A percentile compares a stretch with the other conserved stretches of the same genome.
Conservation (phyloP, 2,329 filamentous ascomycete genomes). For the Paecilomyces sp. region DNA sequence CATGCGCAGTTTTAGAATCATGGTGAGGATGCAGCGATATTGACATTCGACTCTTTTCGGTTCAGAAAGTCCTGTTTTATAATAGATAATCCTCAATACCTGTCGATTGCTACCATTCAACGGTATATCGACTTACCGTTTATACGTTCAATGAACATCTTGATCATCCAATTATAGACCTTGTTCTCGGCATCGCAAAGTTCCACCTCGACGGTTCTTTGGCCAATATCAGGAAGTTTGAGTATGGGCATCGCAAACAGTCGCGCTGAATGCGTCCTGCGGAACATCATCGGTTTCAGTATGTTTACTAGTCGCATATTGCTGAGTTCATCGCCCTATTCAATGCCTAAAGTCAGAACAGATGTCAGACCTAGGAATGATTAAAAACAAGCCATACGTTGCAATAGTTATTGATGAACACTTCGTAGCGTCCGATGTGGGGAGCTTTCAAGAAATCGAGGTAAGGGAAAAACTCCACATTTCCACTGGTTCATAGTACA, state of each 20-base stretch:
- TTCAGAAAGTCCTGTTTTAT: slow-evolving; percentile 31
- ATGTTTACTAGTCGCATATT: slow-evolving; percentile 19
- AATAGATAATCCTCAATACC: slow-evolving; percentile 3
- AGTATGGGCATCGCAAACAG: slow-evolving; percentile 50
- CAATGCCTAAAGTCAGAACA: background rate
- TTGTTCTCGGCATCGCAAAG: slow-evolving; percentile 47
- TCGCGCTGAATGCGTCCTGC: slow-evolving; percentile 48
- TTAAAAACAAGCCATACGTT: slow-evolving; percentile 8
- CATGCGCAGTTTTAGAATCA: slow-evolving; percentile 47
- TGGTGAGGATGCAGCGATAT: slow-evolving; percentile 36
- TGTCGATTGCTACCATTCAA: background rate
- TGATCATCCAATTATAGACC: slow-evolving; percentile 47
- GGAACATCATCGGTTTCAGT: slow-evolving; percentile 42
- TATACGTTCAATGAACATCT: slow-evolving; percentile 28
- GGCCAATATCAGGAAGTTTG: slow-evolving; percentile 44
- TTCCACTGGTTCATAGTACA: slow-evolving; percentile 10
- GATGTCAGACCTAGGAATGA: no score
- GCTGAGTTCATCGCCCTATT: slow-evolving; percentile 9
- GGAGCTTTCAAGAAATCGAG: slow-evolving; percentile 30
- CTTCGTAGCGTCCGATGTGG: slow-evolving; percentile 13
- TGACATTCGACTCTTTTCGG: slow-evolving; percentile 12
- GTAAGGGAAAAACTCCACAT: slow-evolving; percentile 32
- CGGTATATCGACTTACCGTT: slow-evolving; percentile 12
- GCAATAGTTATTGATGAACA: slow-evolving; percentile 20
- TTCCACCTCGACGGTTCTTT: slow-evolving; percentile 35